A percentile compares a stretch with the other conserved stretches of the same genome.
Evolutionary conservation across 495 filamentous ascomycete genomes (phyloP).

Genomic region (Aspergillus incahuasiensis): DNA sequence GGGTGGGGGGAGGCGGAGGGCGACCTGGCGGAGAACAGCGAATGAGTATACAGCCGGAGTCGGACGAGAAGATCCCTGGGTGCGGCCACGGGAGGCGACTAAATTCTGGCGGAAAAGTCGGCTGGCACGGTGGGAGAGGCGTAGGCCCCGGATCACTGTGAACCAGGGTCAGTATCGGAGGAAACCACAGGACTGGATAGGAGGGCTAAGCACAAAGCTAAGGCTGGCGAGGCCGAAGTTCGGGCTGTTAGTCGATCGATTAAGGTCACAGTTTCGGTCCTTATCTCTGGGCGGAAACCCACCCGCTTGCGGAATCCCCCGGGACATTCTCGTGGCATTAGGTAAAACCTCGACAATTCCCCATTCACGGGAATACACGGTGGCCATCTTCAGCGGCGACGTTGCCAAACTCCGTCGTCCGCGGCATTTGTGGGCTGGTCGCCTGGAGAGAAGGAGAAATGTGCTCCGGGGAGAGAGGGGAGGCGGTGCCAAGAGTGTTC

Average conservation of each 20-base stretch:
- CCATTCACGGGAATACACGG: conserved; percentile 1
- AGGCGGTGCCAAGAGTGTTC: background rate
- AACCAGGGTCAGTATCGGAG: background rate
- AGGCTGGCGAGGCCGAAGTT: conserved; percentile 31
- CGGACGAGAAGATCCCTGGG: conserved; percentile 24
- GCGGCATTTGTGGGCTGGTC: background rate
- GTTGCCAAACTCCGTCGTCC: background rate
- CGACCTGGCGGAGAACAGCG: conserved; percentile 14
- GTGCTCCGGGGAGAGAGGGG: background rate
- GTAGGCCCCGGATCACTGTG: background rate
- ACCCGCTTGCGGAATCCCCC: conserved; percentile 19
- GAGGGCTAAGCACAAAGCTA: background rate
- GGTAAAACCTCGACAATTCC: conserved; percentile 2
- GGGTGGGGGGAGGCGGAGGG: conserved; percentile 37
- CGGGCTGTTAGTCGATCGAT: conserved; percentile 40
- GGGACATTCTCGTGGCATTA: conserved; percentile 22
- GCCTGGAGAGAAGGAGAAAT: background rate
- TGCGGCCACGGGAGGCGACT: conserved; percentile 8
- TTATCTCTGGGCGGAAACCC: conserved; percentile 35
- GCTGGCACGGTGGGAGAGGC: conserved; percentile 2
- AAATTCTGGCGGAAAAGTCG: conserved; percentile 13
- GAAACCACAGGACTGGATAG: background rate
- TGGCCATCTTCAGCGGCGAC: background rate
- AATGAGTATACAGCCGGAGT: conserved; percentile 26
- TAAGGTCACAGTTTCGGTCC: conserved; percentile 36